Evolutionary conservation across 345 rosid species (phyloP).

Genomic region (Salix purpurea): DNA sequence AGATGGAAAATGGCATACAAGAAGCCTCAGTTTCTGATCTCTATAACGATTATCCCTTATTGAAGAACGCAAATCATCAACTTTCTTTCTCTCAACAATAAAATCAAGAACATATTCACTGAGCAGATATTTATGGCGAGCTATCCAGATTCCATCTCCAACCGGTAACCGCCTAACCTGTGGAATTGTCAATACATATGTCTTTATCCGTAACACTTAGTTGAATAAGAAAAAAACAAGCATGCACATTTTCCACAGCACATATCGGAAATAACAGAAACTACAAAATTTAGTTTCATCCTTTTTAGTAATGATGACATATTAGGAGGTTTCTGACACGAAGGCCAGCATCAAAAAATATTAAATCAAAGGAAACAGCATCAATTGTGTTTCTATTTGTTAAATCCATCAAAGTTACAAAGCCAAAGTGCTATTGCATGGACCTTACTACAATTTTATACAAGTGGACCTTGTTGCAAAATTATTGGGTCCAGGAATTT

Average conservation of each 20-base stretch:
- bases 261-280: neutral
- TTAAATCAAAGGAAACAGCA: neutral
- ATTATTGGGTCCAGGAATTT: neutral
- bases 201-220: slow-evolving; percentile 2
- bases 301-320: neutral
- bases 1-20: slow-evolving; percentile 35
- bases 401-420: neutral
- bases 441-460: neutral
- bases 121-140: slow-evolving; percentile 58
- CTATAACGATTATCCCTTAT: slow-evolving; percentile 83
- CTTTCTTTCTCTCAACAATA: slow-evolving; percentile 87
- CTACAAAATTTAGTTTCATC: no score
- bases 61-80: slow-evolving; percentile 76
- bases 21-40: slow-evolving; percentile 84
- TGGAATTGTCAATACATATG: slow-evolving; percentile 11
- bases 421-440: neutral
- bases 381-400: neutral
- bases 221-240: neutral
- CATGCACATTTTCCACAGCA: slow-evolving; percentile 7
- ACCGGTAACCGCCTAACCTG: slow-evolving; percentile 86
- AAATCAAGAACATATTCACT: slow-evolving; percentile 85
- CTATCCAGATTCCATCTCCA: slow-evolving; percentile 93
- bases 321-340: neutral
- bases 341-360: neutral
- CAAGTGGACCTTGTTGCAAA: neutral